A percentile compares a stretch with the other conserved stretches of the same genome.
Conservation (phyloP, 2,329 filamentous ascomycete genomes). For the Arthroderma sp. region DNA sequence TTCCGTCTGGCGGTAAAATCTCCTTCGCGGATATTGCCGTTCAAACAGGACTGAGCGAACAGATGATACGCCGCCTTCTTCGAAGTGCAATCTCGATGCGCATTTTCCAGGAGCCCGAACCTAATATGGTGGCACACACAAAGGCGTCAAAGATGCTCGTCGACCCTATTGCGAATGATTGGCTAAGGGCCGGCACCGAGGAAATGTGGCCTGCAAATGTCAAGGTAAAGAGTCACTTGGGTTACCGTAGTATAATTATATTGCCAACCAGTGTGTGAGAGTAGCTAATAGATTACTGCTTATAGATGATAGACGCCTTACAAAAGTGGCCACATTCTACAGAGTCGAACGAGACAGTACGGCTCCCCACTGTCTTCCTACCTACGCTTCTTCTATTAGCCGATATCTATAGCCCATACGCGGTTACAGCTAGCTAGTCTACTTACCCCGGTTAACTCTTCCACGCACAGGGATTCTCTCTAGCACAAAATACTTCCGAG, state of each 20-base stretch:
- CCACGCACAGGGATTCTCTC: slow-evolving; percentile 8
- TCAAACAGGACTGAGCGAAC: slow-evolving; percentile 25
- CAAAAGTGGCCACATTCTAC: neutral
- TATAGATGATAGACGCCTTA: slow-evolving; percentile 1
- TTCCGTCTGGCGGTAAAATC: slow-evolving; percentile 36
- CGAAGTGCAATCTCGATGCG: slow-evolving; percentile 29
- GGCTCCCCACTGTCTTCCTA: neutral
- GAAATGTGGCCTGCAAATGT: slow-evolving; percentile 6
- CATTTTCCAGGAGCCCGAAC: slow-evolving; percentile 16
- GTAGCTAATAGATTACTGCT: slow-evolving; percentile 3
- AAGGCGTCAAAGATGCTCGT: slow-evolving; percentile 6
- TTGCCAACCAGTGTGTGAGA: slow-evolving; percentile 7
- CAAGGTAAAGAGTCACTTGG: neutral
- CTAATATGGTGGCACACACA: slow-evolving; percentile 7
- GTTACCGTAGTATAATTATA: neutral
- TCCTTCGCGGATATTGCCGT: slow-evolving; percentile 31
- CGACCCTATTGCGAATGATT: slow-evolving; percentile 1
- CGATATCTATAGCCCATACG: no score
- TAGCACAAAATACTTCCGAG: slow-evolving; percentile 4
- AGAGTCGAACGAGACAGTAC: slow-evolving; percentile 1
- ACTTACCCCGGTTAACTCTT: slow-evolving; percentile 3
- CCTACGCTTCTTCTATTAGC: no score
- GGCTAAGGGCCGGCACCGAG: slow-evolving; percentile 7
- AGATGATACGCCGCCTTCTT: slow-evolving; percentile 27
- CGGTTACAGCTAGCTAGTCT: no score